These are phyloP conservation scores for Talaromyces albobiverticillius DNA, from an alignment of 2,329 filamentous ascomycete species.

Conservation along the genomic window DNA sequence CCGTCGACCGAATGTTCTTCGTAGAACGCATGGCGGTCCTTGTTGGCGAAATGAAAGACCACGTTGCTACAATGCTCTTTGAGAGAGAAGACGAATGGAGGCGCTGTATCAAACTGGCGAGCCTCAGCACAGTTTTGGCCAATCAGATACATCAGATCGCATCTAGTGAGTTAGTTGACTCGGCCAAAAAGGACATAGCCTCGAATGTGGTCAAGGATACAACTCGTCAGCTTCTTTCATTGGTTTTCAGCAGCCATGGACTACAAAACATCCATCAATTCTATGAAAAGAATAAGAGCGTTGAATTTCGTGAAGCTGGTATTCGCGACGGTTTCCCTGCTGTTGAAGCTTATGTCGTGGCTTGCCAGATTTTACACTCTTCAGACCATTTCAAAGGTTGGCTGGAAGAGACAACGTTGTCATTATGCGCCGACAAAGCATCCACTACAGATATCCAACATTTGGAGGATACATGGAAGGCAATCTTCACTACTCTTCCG, in stretches of 20 bases:
- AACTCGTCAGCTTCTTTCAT: slow-evolving; percentile 34
- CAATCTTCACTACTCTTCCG: slow-evolving; percentile 54
- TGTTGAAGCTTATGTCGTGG: slow-evolving; percentile 48
- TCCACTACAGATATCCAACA: slow-evolving; percentile 25
- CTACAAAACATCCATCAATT: slow-evolving; percentile 39
- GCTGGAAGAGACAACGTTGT: slow-evolving; percentile 45
- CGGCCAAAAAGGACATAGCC: slow-evolving; percentile 22
- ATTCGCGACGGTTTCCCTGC: slow-evolving; percentile 44
- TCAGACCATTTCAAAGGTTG: slow-evolving; percentile 25
- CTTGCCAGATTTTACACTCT: slow-evolving; percentile 41
- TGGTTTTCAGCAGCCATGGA: slow-evolving; percentile 31
- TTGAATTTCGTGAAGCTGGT: slow-evolving; percentile 45
- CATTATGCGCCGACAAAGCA: slow-evolving; percentile 39
- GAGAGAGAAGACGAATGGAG: slow-evolving; percentile 18
- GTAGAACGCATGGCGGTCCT: slow-evolving; percentile 34
- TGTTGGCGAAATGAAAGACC: slow-evolving; percentile 40
- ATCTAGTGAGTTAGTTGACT: slow-evolving; percentile 29
- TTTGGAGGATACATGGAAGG: slow-evolving; percentile 39
- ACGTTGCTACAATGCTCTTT: slow-evolving; percentile 18
- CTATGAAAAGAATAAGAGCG: slow-evolving; percentile 44
- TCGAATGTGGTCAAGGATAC: slow-evolving; percentile 30
- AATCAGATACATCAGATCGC: slow-evolving; percentile 39
- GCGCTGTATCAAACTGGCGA: slow-evolving; percentile 23
- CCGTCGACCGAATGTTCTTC: slow-evolving; percentile 51
- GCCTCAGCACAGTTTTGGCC: slow-evolving; percentile 34